Conservation (phyloP, 2,329 filamentous ascomycete genomes). For the Colletotrichum magnum region DNA sequence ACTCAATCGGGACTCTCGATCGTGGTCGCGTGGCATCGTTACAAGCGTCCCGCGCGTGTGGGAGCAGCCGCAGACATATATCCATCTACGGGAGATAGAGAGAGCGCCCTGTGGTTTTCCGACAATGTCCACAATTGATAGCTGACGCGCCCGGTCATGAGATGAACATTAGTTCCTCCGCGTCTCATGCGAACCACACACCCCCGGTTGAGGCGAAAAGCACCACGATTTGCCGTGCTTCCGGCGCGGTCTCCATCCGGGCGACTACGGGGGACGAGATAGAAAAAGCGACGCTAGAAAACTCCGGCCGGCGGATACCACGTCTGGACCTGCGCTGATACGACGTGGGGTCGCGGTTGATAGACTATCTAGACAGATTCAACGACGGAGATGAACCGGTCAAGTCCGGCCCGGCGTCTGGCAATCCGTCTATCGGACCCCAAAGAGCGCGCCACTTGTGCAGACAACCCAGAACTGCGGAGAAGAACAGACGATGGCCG, state of each 20-base stretch:
- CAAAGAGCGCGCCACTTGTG: constrained; percentile 5
- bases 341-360: constrained; percentile 23
- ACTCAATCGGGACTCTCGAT: not conserved
- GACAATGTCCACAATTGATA: constrained; percentile 37
- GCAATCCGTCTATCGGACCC: constrained; percentile 21
- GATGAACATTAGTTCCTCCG: constrained; percentile 12
- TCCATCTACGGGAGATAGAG: not conserved
- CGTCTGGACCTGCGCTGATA: not conserved
- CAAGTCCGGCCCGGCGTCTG: constrained; percentile 30
- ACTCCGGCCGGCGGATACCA: not conserved
- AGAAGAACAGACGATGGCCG: constrained; percentile 26
- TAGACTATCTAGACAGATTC: not conserved
- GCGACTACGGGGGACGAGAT: constrained; percentile 14
- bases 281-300: not conserved
- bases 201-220: constrained; percentile 22
- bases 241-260: not conserved
- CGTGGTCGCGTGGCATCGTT: constrained; percentile 16
- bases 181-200: not conserved
- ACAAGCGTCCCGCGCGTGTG: constrained; percentile 1
- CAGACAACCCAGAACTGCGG: constrained; percentile 19
- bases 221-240: constrained; percentile 20
- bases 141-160: constrained; percentile 10
- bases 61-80: constrained; percentile 30
- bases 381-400: too few species aligned
- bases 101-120: constrained; percentile 16